Evolutionary conservation across 1,284 basidiomycete species (phyloP).

Genomic region (Hymenochaete sp.): DNA sequence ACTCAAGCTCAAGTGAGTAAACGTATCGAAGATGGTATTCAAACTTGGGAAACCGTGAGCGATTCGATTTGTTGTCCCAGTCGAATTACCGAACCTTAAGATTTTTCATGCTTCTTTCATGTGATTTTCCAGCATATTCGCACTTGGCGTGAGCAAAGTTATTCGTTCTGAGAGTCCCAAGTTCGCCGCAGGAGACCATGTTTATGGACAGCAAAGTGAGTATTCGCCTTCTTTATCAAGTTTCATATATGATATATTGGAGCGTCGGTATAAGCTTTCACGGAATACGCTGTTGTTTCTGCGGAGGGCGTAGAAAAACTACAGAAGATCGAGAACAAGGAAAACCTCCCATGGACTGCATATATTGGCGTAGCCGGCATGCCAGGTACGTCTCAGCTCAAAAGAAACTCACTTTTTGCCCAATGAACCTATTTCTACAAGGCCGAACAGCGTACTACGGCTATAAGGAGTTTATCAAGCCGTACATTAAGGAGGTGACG

Average conservation of each 20-base stretch:
- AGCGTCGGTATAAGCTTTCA: constrained; percentile 7
- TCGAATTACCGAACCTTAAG: neutral
- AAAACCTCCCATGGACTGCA: constrained; percentile 16
- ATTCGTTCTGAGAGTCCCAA: constrained; percentile 18
- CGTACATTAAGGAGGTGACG: constrained; percentile 21
- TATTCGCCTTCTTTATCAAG: neutral
- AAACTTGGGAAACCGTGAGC: constrained; percentile 9
- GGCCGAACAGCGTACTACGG: constrained; percentile 21
- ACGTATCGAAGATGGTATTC: neutral
- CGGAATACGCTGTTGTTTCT: constrained; percentile 8
- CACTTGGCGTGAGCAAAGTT: constrained; percentile 16
- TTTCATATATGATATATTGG: neutral
- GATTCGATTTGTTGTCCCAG: too few species aligned
- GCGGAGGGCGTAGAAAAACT: neutral
- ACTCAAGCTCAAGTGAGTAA: neutral
- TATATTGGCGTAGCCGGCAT: constrained; percentile 26
- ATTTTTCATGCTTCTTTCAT: neutral
- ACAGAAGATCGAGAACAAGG: constrained; percentile 12
- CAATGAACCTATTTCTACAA: neutral
- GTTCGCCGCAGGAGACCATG: constrained; percentile 20
- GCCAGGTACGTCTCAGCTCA: constrained; percentile 21
- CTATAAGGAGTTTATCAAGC: constrained; percentile 20
- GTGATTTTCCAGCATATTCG: constrained; percentile 8
- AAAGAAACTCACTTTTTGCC: constrained; percentile 6
- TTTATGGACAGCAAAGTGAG: constrained; percentile 20